These are phyloP conservation scores for Pseudoperonospora humuli DNA, from an alignment of 352 stramenopile genomes.

Conservation along the genomic window DNA sequence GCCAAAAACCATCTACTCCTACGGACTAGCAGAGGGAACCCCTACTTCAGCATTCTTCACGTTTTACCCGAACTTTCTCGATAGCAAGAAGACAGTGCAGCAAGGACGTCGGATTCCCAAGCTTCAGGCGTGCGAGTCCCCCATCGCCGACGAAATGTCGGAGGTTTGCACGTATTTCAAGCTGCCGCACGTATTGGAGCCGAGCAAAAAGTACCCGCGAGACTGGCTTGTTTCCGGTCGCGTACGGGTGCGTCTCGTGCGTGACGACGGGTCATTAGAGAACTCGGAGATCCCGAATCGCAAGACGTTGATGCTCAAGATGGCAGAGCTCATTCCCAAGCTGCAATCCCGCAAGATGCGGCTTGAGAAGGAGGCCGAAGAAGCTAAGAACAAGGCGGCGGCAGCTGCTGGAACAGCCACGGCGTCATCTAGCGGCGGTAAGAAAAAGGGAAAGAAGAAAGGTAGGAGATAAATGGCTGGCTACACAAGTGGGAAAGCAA, in stretches of 20 bases:
- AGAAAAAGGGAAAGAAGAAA: constrained; percentile 88
- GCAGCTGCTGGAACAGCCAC: constrained; percentile 22
- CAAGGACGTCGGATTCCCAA: constrained; percentile 69
- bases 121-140: constrained; percentile 53
- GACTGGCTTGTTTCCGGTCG: constrained; percentile 69
- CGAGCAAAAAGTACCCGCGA: constrained; percentile 73
- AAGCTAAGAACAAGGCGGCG: constrained; percentile 39
- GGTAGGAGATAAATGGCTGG: constrained; percentile 68
- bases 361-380: constrained; percentile 61
- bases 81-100: constrained; percentile 75
- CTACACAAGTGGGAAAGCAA: not conserved
- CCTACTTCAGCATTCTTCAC: constrained; percentile 54
- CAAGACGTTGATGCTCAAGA: constrained; percentile 80
- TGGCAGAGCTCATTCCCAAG: constrained; percentile 82
- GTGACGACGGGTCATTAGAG: constrained; percentile 49
- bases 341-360: constrained; percentile 72
- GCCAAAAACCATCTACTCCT: constrained; percentile 61
- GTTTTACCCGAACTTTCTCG: constrained; percentile 86
- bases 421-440: constrained; percentile 33
- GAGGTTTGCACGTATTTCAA: constrained; percentile 79
- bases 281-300: constrained; percentile 62
- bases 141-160: constrained; percentile 73
- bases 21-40: constrained; percentile 49
- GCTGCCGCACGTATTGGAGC: constrained; percentile 75
- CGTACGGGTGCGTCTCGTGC: constrained; percentile 61